A percentile compares a stretch with the other conserved stretches of the same genome.
Evolutionary conservation across 345 rosid genomes (phyloP).

Genomic region (Passiflora organensis): DNA sequence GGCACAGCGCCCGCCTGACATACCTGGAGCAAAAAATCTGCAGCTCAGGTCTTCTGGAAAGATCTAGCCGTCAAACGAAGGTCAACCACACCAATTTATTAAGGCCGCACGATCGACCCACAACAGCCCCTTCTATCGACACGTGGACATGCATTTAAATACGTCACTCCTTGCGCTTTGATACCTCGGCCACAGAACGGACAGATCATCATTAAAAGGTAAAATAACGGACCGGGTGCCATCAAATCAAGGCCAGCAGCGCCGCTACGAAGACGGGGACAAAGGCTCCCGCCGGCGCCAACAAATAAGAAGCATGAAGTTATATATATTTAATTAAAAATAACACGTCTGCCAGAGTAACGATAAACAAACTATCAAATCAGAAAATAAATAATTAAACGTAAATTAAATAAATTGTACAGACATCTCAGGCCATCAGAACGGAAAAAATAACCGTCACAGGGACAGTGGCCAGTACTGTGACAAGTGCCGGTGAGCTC

Average conservation of each 20-base stretch:
- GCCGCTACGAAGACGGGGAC: conserved; percentile 2
- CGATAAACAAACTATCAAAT: neutral
- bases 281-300: no score
- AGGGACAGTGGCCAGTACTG: conserved; percentile 22
- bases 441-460: conserved; percentile 33
- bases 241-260: no score
- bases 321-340: neutral
- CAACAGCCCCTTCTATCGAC: conserved; percentile 8
- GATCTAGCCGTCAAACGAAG: no score
- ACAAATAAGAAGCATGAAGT: neutral
- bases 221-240: conserved; percentile 9
- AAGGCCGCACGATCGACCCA: no score
- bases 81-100: no score
- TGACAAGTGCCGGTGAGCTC: conserved; percentile 35
- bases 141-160: conserved; percentile 16
- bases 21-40: no score
- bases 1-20: no score
- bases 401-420: neutral
- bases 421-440: conserved; percentile 30
- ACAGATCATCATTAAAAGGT: conserved; percentile 6
- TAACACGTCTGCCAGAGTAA: conserved; percentile 1
- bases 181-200: conserved; percentile 3
- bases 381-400: neutral
- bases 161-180: neutral
- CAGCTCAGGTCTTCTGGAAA: no score